phyloP scores from a whole-genome alignment of 1,139 yeast species.

The Protomyces macrosporus region DNA sequence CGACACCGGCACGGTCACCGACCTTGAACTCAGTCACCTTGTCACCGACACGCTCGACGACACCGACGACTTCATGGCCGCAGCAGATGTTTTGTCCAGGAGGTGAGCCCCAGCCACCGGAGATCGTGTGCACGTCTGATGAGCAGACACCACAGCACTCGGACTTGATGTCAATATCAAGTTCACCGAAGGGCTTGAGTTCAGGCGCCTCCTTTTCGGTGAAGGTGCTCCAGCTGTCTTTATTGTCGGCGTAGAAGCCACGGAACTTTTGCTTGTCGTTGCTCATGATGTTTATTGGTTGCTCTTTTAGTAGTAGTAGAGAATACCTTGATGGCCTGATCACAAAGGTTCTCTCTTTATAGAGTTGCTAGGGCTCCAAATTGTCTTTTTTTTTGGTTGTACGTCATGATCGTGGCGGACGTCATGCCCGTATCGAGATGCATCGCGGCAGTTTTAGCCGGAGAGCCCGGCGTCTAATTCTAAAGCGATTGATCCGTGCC shows the following conservation, averaged over 20 bases:
- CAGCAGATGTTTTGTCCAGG: constrained; percentile 40
- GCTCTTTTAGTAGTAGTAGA: not conserved
- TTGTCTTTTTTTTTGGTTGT: too few species aligned
- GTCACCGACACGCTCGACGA: constrained; percentile 50
- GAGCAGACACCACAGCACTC: constrained; percentile 57
- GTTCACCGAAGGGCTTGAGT: constrained; percentile 31
- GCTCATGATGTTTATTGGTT: not conserved
- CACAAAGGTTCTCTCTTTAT: too few species aligned
- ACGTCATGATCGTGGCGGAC: too few species aligned
- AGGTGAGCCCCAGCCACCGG: constrained; percentile 43
- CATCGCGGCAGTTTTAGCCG: too few species aligned
- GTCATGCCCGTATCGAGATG: too few species aligned
- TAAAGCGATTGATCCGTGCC: too few species aligned
- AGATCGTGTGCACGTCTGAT: constrained; percentile 50
- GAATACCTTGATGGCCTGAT: too few species aligned
- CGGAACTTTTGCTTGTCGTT: not conserved
- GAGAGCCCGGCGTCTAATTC: too few species aligned
- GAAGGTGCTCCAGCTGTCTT: not conserved
- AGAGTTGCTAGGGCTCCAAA: too few species aligned
- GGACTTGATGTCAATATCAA: constrained; percentile 45
- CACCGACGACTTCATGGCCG: constrained; percentile 56
- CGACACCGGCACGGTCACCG: constrained; percentile 62
- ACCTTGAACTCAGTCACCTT: constrained; percentile 42
- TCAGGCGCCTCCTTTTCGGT: not conserved
- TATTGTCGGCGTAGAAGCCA: not conserved